A percentile compares a stretch with the other conserved stretches of the same genome.
These are phyloP conservation scores for Termitomyces heimii DNA, from an alignment of 768 basidiomycete genomes.

Conservation along the genomic window DNA sequence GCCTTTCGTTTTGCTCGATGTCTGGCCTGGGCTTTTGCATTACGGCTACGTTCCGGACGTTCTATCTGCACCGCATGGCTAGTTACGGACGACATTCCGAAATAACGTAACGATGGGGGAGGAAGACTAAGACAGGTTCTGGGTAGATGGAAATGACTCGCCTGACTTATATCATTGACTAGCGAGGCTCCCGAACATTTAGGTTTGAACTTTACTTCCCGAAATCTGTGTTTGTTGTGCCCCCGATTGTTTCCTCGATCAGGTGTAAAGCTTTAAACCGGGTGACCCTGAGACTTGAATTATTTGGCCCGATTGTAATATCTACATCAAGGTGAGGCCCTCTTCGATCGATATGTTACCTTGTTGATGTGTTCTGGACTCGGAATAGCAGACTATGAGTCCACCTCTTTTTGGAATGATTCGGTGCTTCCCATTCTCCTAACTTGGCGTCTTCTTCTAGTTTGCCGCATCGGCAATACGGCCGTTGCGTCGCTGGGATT, in stretches of 20 bases:
- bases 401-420: slow-evolving; percentile 12
- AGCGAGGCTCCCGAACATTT: slow-evolving; percentile 26
- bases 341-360: slow-evolving; percentile 10
- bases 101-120: slow-evolving; percentile 43
- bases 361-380: slow-evolving; percentile 1
- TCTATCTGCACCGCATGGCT: slow-evolving; percentile 51
- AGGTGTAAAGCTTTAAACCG: slow-evolving; percentile 26
- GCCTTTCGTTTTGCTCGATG: slow-evolving; percentile 92
- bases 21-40: slow-evolving; percentile 83
- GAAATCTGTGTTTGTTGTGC: slow-evolving; percentile 26
- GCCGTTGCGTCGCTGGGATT: slow-evolving; percentile 23
- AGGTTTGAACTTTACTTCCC: slow-evolving; percentile 28
- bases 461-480: slow-evolving; percentile 20
- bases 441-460: slow-evolving; percentile 2
- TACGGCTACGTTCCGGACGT: slow-evolving; percentile 80
- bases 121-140: slow-evolving; percentile 42
- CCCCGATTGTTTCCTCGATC: slow-evolving; percentile 42
- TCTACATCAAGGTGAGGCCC: not conserved
- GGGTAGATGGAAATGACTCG: slow-evolving; percentile 28
- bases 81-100: slow-evolving; percentile 55
- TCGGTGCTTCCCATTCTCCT: slow-evolving; percentile 18
- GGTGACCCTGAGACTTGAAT: slow-evolving; percentile 29
- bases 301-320: slow-evolving; percentile 16
- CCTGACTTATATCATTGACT: slow-evolving; percentile 32
- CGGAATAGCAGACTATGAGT: not conserved